These are phyloP conservation scores for Diaporthe helianthi DNA, from an alignment of 2,329 filamentous ascomycete species.

Conservation along the genomic window DNA sequence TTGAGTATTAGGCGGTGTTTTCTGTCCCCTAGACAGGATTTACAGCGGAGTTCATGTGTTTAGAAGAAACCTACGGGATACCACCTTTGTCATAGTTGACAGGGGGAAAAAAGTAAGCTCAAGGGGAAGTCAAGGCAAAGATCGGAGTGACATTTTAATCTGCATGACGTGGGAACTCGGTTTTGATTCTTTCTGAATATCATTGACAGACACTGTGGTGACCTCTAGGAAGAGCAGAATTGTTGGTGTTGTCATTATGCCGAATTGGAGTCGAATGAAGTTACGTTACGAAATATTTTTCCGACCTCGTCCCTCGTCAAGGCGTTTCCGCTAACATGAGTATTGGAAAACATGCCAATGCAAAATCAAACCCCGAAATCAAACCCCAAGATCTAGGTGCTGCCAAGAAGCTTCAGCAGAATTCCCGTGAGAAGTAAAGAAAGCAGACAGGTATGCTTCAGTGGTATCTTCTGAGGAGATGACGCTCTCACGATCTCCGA, in stretches of 20 bases:
- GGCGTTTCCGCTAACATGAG: not conserved
- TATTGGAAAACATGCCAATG: slow-evolving; percentile 2
- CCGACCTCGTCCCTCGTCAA: not conserved
- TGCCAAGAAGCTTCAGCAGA: not conserved
- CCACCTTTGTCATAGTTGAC: slow-evolving; percentile 30
- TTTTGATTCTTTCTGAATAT: slow-evolving; percentile 18
- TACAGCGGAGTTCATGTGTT: slow-evolving; percentile 27
- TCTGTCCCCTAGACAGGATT: slow-evolving; percentile 4
- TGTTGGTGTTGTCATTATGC: slow-evolving; percentile 2
- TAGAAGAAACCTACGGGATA: slow-evolving; percentile 29
- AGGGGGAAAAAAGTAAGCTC: not conserved
- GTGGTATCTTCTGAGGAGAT: not conserved
- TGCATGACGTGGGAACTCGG: slow-evolving; percentile 10
- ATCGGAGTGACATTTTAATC: slow-evolving; percentile 13
- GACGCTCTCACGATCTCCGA: not conserved
- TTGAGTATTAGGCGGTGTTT: slow-evolving; percentile 73
- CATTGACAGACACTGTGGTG: slow-evolving; percentile 24
- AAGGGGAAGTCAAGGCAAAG: not conserved
- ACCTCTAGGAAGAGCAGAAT: slow-evolving; percentile 13
- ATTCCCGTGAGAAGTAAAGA: not conserved
- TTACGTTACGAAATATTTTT: slow-evolving; percentile 11
- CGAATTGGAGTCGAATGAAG: slow-evolving; percentile 14
- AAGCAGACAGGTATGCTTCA: not conserved
- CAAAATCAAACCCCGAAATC: no score
- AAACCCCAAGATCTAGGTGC: not conserved